Base-by-base conservation (phyloP, 192 early-diverging fungal genomes). In the Radiomyces spectabilis region DNA sequence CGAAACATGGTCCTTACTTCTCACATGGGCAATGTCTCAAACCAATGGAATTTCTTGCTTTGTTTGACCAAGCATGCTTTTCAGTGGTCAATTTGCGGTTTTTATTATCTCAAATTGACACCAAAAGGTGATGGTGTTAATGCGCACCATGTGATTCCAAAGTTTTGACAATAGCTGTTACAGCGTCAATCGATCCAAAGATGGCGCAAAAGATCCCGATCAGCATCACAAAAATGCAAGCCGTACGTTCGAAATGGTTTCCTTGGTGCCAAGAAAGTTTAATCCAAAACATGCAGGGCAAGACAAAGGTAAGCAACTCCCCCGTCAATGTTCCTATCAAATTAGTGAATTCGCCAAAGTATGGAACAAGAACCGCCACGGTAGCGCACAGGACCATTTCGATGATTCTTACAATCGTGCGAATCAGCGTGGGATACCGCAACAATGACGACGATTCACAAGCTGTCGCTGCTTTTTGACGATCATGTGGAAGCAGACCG, bases 271-370 rank as follows among this genome's bases (percentile, higher is more conserved):
- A 86, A 50, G 78, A 74, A 30, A 92, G 57, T 69, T 81, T 81
- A 41, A 85, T 73, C 41, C 87, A 84, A 70, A 81, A 93, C 9
- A 87, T 34, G 24, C 86, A 76, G 0, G 90, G 90, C n/a, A 93
- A 70, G 40, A 93, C 70, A 57, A 93, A 89, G 59, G 88, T 83
- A 16, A 89, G 74, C 18, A 79, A 69, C 21, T 73, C 78, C 40
- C 81, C 87, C 30, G 82, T 78, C 2, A 89, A 47, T 13, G 87
- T 85, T 4, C 88, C 87, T 19, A 93, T 40, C 13, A 93, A 70
- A 12, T 78, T 77, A 73, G 89, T 72, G 35, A 89, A 68, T 57
- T 89, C 82, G 26, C 77, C 75, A 73, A 93, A 91, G 68, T 79
- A 87, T 3, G 88, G 85, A 10, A 90, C 70, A 29, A 75, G 65